Percentiles rank a stretch among this genome's conserved stretches.
phyloP scores from a whole-genome alignment of 1,139 yeast genomes.

The Kurtzmaniella quercitrusa region DNA sequence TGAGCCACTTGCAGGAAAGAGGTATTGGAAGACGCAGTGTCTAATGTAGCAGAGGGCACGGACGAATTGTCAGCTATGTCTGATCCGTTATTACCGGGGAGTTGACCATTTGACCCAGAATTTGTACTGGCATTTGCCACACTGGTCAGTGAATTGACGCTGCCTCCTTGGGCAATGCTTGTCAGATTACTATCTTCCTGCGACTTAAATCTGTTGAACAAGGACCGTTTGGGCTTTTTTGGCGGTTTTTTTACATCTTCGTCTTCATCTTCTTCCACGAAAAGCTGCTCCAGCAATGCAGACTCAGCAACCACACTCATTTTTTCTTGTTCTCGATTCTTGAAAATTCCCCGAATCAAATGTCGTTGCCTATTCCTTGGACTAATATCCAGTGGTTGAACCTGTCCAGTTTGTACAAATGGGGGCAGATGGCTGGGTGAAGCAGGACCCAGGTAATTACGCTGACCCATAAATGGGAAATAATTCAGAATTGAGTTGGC shows the following conservation, averaged over 20 bases:
- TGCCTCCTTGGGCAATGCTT: not conserved
- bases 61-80: not conserved
- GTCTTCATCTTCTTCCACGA: conserved; percentile 5
- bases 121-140: not conserved
- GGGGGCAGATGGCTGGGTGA: conserved; percentile 9
- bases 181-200: conserved; percentile 8
- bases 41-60: not conserved
- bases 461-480: conserved; percentile 35
- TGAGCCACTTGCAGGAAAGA: not conserved
- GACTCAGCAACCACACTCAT: conserved; percentile 3
- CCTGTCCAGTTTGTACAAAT: conserved; percentile 9
- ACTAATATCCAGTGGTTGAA: conserved; percentile 6
- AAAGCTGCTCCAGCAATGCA: conserved; percentile 1
- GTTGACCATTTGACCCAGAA: not conserved
- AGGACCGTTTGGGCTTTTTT: conserved; percentile 31
- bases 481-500: conserved; percentile 38
- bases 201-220: conserved; percentile 39
- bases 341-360: conserved; percentile 40
- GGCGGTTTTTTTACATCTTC: conserved; percentile 18
- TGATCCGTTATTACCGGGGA: not conserved
- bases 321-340: conserved; percentile 13
- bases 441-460: conserved; percentile 8
- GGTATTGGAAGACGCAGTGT: not conserved
- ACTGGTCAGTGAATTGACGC: not conserved
- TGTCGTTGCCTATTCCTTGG: conserved; percentile 20